Percentiles rank a stretch among this genome's conserved stretches.
phyloP scores from a whole-genome alignment of 1,139 yeast genomes.

The Candida sp. region DNA sequence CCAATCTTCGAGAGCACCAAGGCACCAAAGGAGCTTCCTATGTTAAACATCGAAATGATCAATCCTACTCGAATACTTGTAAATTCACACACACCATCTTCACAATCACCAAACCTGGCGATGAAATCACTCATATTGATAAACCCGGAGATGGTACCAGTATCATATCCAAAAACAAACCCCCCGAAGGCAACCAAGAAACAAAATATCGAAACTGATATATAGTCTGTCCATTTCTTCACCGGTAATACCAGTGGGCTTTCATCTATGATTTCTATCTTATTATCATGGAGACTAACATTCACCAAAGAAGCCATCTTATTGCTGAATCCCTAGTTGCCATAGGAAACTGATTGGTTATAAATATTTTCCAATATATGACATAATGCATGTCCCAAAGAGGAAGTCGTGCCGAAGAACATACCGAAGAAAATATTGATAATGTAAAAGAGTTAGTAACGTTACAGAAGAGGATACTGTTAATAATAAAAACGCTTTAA shows the following conservation, averaged over 20 bases:
- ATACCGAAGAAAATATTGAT: no score
- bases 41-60: constrained; percentile 59
- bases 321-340: background rate
- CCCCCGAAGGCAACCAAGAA: constrained; percentile 57
- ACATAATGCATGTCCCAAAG: no score
- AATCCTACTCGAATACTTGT: constrained; percentile 49
- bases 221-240: constrained; percentile 16
- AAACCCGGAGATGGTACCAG: constrained; percentile 68
- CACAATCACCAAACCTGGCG: constrained; percentile 39
- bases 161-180: constrained; percentile 67
- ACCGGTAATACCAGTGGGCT: background rate
- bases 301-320: background rate
- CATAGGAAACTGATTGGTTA: no score
- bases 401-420: no score
- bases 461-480: no score
- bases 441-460: no score
- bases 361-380: no score
- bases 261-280: background rate
- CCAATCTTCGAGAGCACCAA: constrained; percentile 51
- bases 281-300: background rate
- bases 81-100: constrained; percentile 25
- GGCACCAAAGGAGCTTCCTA: constrained; percentile 76
- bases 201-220: constrained; percentile 33
- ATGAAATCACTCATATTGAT: constrained; percentile 55
- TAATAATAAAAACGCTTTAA: no score